Conservation (phyloP, 2,329 filamentous ascomycete genomes). For the Cordyceps cateniannulata region DNA sequence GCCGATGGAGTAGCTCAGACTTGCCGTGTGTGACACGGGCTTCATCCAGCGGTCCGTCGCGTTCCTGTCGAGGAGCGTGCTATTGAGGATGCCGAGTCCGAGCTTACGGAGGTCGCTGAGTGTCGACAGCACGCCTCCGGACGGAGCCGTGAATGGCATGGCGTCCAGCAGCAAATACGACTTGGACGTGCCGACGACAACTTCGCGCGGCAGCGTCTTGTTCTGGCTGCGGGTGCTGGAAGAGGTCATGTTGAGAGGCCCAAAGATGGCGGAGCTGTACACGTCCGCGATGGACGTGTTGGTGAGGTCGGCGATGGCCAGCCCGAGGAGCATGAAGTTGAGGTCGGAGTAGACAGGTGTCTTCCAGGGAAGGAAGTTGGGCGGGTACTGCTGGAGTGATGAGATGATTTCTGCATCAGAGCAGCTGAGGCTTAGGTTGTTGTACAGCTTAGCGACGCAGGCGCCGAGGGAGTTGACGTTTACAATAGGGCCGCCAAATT, state of each 20-base stretch:
- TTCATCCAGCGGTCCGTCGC: constrained; percentile 30
- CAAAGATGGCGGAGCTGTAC: neutral
- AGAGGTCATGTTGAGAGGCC: constrained; percentile 8
- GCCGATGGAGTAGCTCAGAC: constrained; percentile 31
- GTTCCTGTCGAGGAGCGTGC: neutral
- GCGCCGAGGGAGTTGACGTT: neutral
- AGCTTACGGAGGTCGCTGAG: constrained; percentile 4
- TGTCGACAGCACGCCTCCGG: constrained; percentile 1
- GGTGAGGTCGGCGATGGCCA: neutral
- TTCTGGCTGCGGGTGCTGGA: constrained; percentile 3
- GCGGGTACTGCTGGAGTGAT: neutral
- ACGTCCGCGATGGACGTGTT: neutral
- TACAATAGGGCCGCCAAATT: neutral
- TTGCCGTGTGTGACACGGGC: constrained; percentile 31
- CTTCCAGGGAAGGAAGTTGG: neutral
- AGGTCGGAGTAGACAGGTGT: constrained; percentile 8
- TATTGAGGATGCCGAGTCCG: constrained; percentile 6
- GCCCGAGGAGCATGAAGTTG: constrained; percentile 6
- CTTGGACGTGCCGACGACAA: neutral
- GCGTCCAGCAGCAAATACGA: neutral
- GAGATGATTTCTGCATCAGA: neutral
- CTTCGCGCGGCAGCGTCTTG: neutral
- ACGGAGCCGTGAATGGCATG: neutral
- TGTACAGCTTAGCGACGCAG: neutral
- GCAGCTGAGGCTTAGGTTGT: neutral